Evolutionary conservation across 768 basidiomycete species (phyloP), one percentile per base, ranked within the genome.

Genomic region (Tylopilus sp.): DNA sequence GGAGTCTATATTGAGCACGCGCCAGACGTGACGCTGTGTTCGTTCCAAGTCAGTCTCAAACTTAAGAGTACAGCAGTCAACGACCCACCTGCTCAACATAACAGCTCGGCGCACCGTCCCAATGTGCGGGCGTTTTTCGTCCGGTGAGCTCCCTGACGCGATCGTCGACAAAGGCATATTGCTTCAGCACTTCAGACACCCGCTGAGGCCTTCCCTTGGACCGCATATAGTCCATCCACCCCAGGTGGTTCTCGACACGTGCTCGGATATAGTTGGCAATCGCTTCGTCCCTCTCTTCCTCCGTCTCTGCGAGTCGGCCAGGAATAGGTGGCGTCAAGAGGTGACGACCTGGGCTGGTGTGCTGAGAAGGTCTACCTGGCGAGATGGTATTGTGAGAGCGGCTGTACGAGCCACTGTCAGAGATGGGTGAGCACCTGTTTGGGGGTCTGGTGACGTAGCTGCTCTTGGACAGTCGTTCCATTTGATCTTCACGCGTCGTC

Each of bases 81-180:
- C 33, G 23, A 38, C 63, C 56, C 52, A 82, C 83, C 68, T 73
- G 75, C 51, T 76, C 68, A 20, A 86, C 78, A n/a, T 51, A 48
- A 18, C 48, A 58, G 26, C 50, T 63, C 9, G 68, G 67, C 0
- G 71, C 73, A 5, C 66, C 69, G 31, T 68, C 63, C 59, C 70
- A 65, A 46, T 74, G 71, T 20, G 72, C 68, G 0, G 81, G 78
- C 6, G 78, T 72, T 47, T 49, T 61, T 47, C 65, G 66, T 36
- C 78, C 79, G 7, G 68, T 71, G 57, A 72, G 77, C 43, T 72
- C 69, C 44, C 79, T 74, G 26, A 79, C 64, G 64, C 77, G 73
- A 28, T 72, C 62, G 54, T 81, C 74, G 38, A 86, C 74, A 58
- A 82, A 78, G 15, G 61, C 60, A 54, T 81, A 87, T 57, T 79